Base-by-base conservation (phyloP, 495 filamentous ascomycete genomes). In the Rostrohypoxylon terebratum region DNA sequence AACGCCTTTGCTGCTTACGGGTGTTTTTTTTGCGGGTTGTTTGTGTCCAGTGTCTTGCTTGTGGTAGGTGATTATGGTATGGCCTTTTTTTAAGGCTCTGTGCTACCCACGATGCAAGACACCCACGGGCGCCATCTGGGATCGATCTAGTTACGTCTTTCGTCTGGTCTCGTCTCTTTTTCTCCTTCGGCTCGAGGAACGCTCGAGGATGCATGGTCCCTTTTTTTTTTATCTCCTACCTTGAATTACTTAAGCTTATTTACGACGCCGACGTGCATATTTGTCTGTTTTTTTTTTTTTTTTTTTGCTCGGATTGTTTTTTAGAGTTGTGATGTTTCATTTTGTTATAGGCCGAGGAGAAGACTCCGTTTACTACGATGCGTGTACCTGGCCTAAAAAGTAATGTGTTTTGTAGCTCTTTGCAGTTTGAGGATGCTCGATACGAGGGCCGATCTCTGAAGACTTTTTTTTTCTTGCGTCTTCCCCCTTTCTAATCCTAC, bases 81-180 rank as follows among this genome's bases (percentile, higher is more conserved):
- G 13, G 38, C 13, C 10, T 13, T 42, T 14, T 11, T 57, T 48
- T 47, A 45, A 45, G 64, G 64, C 50, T 54, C 63, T 54, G 71
- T 74, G 45, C 53, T 60, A 74, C 71, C 71, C 71, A 74, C 62
- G 66, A 74, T 74, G 71, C 71, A 60, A 69, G 44, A 66, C 25
- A 70, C 63, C 63, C 62, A 54, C 63, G 62, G 66, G 42, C 51
- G 62, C 66, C 71, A 67, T 67, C 53, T 60, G 14, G 50, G 66
- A 74, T 74, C 61, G 71, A 66, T 74, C 48, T 63, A 28, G 28
- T 28, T 28, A 28, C 28, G 18, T 38, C 16, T 42, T 10, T 23
- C 21, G 34, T 38, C 11, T 38, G 34, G 8, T 38, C 11, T 38
- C 11, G 9, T 42, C 11, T 42, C 38, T 11, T 28, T 53, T 25